phyloP scores from a whole-genome alignment of 2,329 filamentous ascomycete species.

The Alternaria tenuissima region DNA sequence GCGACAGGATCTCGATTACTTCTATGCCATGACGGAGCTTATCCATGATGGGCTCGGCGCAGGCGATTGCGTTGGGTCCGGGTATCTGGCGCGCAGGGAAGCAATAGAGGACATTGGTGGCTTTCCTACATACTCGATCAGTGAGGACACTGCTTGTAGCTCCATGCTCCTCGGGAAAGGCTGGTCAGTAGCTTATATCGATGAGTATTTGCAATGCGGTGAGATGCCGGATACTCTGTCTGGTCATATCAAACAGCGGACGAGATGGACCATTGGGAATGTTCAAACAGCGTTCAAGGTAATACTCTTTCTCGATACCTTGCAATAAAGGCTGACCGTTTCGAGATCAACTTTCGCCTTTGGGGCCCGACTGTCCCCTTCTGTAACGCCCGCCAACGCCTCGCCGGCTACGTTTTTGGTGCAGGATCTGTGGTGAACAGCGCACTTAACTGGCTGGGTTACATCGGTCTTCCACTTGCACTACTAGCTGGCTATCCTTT shows the following conservation, averaged over 20 bases:
- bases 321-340: neutral
- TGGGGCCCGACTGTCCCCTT: slow-evolving; percentile 20
- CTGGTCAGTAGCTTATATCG: slow-evolving; percentile 64
- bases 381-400: slow-evolving; percentile 14
- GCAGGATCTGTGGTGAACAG: neutral
- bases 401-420: slow-evolving; percentile 16
- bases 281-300: slow-evolving; percentile 29
- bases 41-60: slow-evolving; percentile 59
- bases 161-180: slow-evolving; percentile 66
- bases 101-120: slow-evolving; percentile 69
- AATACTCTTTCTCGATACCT: neutral
- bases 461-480: neutral
- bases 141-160: slow-evolving; percentile 69
- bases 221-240: slow-evolving; percentile 28
- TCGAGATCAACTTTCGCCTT: slow-evolving; percentile 21
- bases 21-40: slow-evolving; percentile 63
- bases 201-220: slow-evolving; percentile 33
- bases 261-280: slow-evolving; percentile 32
- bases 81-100: slow-evolving; percentile 66
- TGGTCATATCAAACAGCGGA: slow-evolving; percentile 33
- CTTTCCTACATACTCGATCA: slow-evolving; percentile 67
- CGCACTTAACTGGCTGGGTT: neutral
- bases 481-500: slow-evolving; percentile 2
- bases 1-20: slow-evolving; percentile 65
- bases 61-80: slow-evolving; percentile 72